These are phyloP conservation scores for Rhynchosporium secalis DNA, from an alignment of 2,329 filamentous ascomycete genomes.

Conservation along the genomic window DNA sequence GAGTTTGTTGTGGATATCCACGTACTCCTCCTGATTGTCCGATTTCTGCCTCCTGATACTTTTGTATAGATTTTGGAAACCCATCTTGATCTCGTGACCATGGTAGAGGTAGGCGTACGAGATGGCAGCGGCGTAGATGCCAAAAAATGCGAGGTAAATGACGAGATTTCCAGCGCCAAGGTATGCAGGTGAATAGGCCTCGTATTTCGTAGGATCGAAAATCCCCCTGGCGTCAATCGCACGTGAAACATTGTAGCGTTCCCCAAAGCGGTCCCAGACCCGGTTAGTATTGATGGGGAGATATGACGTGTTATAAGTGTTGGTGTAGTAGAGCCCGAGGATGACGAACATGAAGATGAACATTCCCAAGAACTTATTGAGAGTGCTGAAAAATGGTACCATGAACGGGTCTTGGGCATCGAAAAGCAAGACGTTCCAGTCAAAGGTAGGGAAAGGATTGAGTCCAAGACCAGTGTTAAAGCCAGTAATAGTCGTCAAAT, in stretches of 20 bases:
- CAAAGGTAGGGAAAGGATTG: conserved; percentile 46
- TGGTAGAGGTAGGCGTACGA: conserved; percentile 67
- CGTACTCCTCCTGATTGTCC: conserved; percentile 34
- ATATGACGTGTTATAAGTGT: conserved; percentile 62
- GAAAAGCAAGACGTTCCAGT: conserved; percentile 44
- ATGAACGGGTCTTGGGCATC: conserved; percentile 56
- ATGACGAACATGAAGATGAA: conserved; percentile 38
- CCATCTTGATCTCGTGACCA: conserved; percentile 61
- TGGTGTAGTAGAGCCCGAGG: conserved; percentile 59
- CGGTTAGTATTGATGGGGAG: conserved; percentile 68
- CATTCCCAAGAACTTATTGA: conserved; percentile 68
- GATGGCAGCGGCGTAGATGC: conserved; percentile 70
- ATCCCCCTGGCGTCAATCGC: conserved; percentile 54
- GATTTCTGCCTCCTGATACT: conserved; percentile 46
- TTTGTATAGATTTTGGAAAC: conserved; percentile 40
- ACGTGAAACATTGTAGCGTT: conserved; percentile 61
- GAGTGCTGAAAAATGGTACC: conserved; percentile 71
- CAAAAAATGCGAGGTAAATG: conserved; percentile 68
- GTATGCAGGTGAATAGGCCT: conserved; percentile 67
- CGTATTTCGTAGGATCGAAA: conserved; percentile 52
- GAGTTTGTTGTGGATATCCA: conserved; percentile 50
- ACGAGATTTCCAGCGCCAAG: conserved; percentile 71
- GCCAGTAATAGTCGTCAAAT: conserved; percentile 43
- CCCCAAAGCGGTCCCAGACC: conserved; percentile 72
- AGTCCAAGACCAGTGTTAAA: conserved; percentile 44